Percentiles rank a stretch among this genome's conserved stretches.
phyloP scores from a whole-genome alignment of 495 filamentous ascomycete genomes.

The Hamigera avellanea region DNA sequence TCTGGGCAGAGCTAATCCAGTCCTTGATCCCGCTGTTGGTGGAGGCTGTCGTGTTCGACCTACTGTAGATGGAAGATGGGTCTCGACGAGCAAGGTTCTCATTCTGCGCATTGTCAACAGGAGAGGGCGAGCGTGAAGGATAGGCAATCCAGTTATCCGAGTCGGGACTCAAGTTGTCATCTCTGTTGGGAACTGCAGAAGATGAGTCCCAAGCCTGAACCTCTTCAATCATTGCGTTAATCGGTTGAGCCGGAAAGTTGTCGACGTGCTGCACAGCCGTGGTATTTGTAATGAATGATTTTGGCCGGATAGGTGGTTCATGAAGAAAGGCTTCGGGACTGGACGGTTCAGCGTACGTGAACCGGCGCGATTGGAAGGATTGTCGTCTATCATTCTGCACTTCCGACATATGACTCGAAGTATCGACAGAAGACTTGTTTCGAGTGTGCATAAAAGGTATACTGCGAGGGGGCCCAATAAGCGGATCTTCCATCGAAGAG shows the following conservation, averaged over 20 bases:
- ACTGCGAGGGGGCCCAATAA: constrained; percentile 44
- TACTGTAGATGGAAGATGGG: constrained; percentile 33
- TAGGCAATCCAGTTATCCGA: constrained; percentile 54
- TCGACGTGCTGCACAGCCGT: constrained; percentile 14
- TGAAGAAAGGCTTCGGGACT: constrained; percentile 21
- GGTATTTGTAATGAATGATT: constrained; percentile 13
- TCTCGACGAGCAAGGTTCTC: constrained; percentile 29
- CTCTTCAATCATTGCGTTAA: constrained; percentile 12
- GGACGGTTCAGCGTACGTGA: constrained; percentile 26
- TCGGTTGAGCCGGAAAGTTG: constrained; percentile 10
- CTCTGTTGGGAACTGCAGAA: constrained; percentile 14
- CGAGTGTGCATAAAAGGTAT: constrained; percentile 72
- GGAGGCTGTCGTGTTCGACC: constrained; percentile 25
- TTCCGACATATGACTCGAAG: constrained; percentile 8
- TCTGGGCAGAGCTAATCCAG: constrained; percentile 26
- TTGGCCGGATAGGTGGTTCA: constrained; percentile 13
- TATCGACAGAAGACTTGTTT: constrained; percentile 40
- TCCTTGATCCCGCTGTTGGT: constrained; percentile 21
- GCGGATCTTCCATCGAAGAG: constrained; percentile 43
- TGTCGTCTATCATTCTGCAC: constrained; percentile 12
- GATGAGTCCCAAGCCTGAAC: constrained; percentile 22
- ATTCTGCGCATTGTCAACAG: constrained; percentile 13
- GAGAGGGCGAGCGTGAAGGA: constrained; percentile 41
- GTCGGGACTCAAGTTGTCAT: constrained; percentile 25
- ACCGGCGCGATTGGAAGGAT: constrained; percentile 10